phyloP scores from a whole-genome alignment of 1,284 basidiomycete genomes.

The Ceratobasidium sp. region DNA sequence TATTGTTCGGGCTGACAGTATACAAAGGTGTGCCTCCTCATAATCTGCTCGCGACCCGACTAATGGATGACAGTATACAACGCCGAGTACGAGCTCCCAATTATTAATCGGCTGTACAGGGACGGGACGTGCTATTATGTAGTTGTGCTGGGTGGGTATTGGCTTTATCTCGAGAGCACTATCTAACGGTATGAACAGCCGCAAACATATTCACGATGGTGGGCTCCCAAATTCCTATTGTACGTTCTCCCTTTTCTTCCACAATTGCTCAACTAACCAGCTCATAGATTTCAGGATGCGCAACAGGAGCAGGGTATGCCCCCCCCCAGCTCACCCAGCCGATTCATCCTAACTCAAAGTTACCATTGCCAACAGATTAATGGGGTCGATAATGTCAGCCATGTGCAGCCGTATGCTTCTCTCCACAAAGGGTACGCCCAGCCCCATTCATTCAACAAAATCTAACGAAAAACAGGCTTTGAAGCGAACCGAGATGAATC shows the following conservation, averaged over 20 bases:
- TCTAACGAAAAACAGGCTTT: neutral
- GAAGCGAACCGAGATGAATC: neutral
- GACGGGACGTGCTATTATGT: slow-evolving; percentile 1
- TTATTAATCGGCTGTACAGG: neutral
- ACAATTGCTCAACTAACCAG: neutral
- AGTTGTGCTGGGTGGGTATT: neutral
- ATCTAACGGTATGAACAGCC: neutral
- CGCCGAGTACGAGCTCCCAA: neutral
- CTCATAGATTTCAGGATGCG: neutral
- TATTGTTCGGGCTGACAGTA: neutral
- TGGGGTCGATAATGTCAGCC: neutral
- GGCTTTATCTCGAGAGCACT: neutral
- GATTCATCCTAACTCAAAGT: neutral
- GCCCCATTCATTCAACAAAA: neutral
- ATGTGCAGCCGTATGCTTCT: slow-evolving; percentile 7
- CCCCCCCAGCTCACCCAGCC: neutral
- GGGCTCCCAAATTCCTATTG: neutral
- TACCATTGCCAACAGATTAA: neutral
- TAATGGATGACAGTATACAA: neutral
- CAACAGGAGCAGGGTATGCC: neutral
- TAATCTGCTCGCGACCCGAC: neutral
- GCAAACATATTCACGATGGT: slow-evolving; percentile 1
- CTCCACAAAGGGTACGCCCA: neutral
- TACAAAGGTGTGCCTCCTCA: neutral
- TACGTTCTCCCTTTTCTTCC: neutral